Evolutionary conservation across 495 filamentous ascomycete species (phyloP).

Genomic region (Xylaria longipes): DNA sequence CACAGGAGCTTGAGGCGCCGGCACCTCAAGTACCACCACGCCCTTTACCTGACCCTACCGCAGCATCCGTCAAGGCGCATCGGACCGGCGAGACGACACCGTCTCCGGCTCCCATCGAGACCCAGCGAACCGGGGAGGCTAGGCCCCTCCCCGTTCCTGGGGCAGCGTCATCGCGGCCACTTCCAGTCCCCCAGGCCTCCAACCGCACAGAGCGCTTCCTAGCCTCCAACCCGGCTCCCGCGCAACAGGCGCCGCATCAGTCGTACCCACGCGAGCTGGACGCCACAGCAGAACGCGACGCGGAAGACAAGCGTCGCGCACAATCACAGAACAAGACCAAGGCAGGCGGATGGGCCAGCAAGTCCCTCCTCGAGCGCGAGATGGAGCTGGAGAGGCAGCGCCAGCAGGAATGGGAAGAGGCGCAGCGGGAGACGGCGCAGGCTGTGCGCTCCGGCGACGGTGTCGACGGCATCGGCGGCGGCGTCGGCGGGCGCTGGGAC

Average conservation of each 20-base stretch:
- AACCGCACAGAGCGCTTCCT: constrained; percentile 54
- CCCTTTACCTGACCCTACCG: constrained; percentile 36
- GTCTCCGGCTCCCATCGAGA: constrained; percentile 37
- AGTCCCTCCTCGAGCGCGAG: constrained; percentile 88
- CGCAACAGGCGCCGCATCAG: constrained; percentile 38
- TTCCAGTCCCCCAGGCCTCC: constrained; percentile 42
- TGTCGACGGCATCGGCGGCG: constrained; percentile 61
- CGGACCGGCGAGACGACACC: constrained; percentile 44
- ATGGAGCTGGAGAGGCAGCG: constrained; percentile 95
- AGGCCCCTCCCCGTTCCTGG: constrained; percentile 42
- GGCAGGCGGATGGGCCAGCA: constrained; percentile 76
- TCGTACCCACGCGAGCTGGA: constrained; percentile 65
- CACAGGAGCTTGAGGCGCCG: constrained; percentile 39
- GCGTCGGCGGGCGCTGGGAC: constrained; percentile 74
- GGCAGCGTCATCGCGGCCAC: constrained; percentile 37
- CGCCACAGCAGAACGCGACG: constrained; percentile 68
- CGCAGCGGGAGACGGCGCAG: constrained; percentile 73
- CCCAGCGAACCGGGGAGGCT: constrained; percentile 47
- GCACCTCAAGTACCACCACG: constrained; percentile 54
- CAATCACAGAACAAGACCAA: constrained; percentile 72
- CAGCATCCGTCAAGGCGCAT: constrained; percentile 37
- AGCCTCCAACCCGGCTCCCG: constrained; percentile 49
- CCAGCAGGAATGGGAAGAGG: constrained; percentile 93
- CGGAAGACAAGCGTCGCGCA: constrained; percentile 69
- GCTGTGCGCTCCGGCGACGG: constrained; percentile 57